Conservation (phyloP, 257 asterid genomes). For the Lantana camara region DNA sequence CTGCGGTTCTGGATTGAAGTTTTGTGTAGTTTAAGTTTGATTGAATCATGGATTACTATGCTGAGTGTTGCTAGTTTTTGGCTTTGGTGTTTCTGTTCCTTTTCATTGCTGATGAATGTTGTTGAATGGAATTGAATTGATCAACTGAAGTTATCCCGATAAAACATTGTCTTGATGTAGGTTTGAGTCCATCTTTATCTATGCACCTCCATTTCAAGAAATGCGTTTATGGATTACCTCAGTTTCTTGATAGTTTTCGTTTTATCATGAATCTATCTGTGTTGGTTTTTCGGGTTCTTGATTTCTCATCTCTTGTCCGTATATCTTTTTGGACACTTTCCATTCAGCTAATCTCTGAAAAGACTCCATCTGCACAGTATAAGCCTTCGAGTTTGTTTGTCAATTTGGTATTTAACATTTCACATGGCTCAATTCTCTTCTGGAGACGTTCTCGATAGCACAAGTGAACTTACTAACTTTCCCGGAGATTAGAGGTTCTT, state of each 20-base stretch:
- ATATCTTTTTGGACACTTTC: too few relatives aligned
- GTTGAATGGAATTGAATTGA: conserved; percentile 14
- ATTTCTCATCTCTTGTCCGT: too few relatives aligned
- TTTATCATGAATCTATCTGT: too few relatives aligned
- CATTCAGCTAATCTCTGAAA: too few relatives aligned
- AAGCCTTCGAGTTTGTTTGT: not conserved
- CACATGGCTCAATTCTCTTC: not conserved
- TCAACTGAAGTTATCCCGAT: not conserved
- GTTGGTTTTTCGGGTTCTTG: not conserved
- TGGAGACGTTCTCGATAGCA: not conserved
- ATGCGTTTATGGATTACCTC: too few relatives aligned
- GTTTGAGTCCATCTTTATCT: conserved; percentile 2
- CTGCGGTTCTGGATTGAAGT: not conserved
- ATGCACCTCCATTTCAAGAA: too few relatives aligned
- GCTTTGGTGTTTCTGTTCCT: not conserved
- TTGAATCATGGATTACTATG: not conserved
- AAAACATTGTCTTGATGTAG: not conserved
- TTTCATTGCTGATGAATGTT: not conserved
- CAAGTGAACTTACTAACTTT: not conserved
- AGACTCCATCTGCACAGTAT: too few relatives aligned
- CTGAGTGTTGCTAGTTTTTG: conserved; percentile 4
- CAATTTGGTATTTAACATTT: not conserved
- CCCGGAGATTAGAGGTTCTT: not conserved
- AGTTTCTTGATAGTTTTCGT: not conserved
- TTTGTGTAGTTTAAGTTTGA: conserved; percentile 15